Evolutionary conservation across 805 yeast genomes (phyloP), one percentile per base, ranked within the genome.

Genomic region (Candida piceae): DNA sequence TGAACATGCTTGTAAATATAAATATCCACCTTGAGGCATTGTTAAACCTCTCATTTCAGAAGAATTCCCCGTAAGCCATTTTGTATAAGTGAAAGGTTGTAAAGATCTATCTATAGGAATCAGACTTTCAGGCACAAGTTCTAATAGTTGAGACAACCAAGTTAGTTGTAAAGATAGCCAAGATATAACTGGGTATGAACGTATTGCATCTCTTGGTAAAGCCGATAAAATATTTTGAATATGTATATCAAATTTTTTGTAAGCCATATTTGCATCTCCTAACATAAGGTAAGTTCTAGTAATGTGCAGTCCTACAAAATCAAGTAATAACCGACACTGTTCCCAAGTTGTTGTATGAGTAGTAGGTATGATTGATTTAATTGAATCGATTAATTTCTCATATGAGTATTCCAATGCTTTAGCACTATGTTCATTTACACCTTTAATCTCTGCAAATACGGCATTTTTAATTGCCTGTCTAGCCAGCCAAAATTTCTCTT

Each of bases 111-210:
- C 69, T 3, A 60, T 46, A 3, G 74, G 72, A 4, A 72, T 55
- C 4, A 64, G 38, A 10, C 50, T 45, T 2, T 57, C 59, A 0
- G 84, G 84, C 1, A 74, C 63, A n/a, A 58, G 35, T 8, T 62
- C 67, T 35, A 78, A 58, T 13, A 82, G 53, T 39, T 80, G 74
- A 0, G 83, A 86, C 10, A 84, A 60, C 78, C 83, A 73, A 29
- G 75, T 70, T 45, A 75, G 72, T 50, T 84, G 94, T n/a, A 61
- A 51, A 0, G 80, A 70, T 9, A 69, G 49, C 94, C 94, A 84
- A 28, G 67, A 55, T 16, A 52, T 44, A 5, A 58, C 60, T 0
- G 65, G 44, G 39, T 50, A 61, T 9, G 52, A 47, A 2, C 44
- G 36, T 11, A 62, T 44, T 7, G 50, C 44, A 16, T 60, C 54